phyloP scores from a whole-genome alignment of 768 basidiomycete species.

The Podaxis sp. region DNA sequence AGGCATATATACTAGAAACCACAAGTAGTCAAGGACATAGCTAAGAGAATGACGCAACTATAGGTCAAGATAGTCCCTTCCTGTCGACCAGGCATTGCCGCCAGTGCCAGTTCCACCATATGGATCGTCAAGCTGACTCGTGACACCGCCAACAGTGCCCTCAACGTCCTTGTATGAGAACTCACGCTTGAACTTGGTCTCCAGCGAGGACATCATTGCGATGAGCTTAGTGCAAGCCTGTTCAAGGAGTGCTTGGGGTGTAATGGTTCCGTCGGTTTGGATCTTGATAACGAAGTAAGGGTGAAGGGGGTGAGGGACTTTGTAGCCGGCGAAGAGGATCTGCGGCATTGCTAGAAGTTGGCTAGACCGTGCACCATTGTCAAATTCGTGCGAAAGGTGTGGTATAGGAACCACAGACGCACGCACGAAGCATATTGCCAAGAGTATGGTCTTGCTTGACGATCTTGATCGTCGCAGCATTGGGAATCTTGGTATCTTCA shows the following conservation, averaged over 20 bases:
- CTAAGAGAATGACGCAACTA: conserved; percentile 20
- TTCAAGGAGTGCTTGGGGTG: conserved; percentile 80
- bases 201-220: conserved; percentile 58
- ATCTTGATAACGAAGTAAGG: conserved; percentile 93
- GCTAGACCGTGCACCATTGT: conserved; percentile 34
- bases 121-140: conserved; percentile 36
- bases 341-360: conserved; percentile 87
- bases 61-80: conserved; percentile 53
- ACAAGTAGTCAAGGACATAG: not conserved
- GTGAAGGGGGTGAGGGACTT: conserved; percentile 94
- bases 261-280: conserved; percentile 85
- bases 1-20: not conserved
- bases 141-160: conserved; percentile 26
- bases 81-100: conserved; percentile 38
- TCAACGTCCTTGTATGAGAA: conserved; percentile 77
- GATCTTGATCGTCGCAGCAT: conserved; percentile 92
- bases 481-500: conserved; percentile 97
- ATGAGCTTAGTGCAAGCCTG: conserved; percentile 82
- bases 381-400: not conserved
- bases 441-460: conserved; percentile 97
- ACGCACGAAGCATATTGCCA: conserved; percentile 96
- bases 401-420: conserved; percentile 9
- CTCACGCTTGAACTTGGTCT: conserved; percentile 77
- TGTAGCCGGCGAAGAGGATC: conserved; percentile 96
- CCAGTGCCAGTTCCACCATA: conserved; percentile 40